Percentiles rank a stretch among this genome's conserved stretches.
These are phyloP conservation scores for Mortierella sp. DNA, from an alignment of 371 early-diverging fungal species.

Conservation along the genomic window DNA sequence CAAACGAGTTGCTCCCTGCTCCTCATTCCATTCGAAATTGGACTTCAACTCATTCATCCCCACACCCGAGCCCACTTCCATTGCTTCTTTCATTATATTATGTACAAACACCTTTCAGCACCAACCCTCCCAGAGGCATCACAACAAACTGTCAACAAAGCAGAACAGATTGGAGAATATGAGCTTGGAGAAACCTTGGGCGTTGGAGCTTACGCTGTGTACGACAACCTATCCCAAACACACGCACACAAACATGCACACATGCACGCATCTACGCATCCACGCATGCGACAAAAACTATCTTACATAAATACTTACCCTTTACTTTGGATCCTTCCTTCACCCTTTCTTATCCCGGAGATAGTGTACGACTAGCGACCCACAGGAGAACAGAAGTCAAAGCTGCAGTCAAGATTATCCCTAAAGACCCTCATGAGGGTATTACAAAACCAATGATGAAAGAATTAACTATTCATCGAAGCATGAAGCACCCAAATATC, in stretches of 20 bases:
- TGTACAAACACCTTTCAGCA: slow-evolving; percentile 52
- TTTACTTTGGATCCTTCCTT: too few relatives aligned
- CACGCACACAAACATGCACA: too few relatives aligned
- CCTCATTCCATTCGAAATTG: neutral
- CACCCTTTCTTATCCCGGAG: neutral
- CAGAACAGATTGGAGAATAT: slow-evolving; percentile 51
- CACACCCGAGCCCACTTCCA: neutral
- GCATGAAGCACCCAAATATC: slow-evolving; percentile 64
- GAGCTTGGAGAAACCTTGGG: slow-evolving; percentile 62
- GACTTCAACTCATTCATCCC: neutral
- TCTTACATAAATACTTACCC: neutral
- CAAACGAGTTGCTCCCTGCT: neutral
- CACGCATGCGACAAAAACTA: neutral
- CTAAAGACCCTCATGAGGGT: slow-evolving; percentile 50
- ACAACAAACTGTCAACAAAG: slow-evolving; percentile 40
- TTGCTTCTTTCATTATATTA: slow-evolving; percentile 1
- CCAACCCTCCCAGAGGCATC: slow-evolving; percentile 52
- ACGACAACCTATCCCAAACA: neutral
- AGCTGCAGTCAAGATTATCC: slow-evolving; percentile 68
- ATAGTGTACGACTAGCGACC: slow-evolving; percentile 63
- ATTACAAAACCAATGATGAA: slow-evolving; percentile 55
- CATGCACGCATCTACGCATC: too few relatives aligned
- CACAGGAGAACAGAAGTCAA: slow-evolving; percentile 51
- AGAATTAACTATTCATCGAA: slow-evolving; percentile 65
- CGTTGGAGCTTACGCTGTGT: slow-evolving; percentile 70